Evolutionary conservation across 441 rosid genomes (phyloP).

Genomic region (Kokia cookei): DNA sequence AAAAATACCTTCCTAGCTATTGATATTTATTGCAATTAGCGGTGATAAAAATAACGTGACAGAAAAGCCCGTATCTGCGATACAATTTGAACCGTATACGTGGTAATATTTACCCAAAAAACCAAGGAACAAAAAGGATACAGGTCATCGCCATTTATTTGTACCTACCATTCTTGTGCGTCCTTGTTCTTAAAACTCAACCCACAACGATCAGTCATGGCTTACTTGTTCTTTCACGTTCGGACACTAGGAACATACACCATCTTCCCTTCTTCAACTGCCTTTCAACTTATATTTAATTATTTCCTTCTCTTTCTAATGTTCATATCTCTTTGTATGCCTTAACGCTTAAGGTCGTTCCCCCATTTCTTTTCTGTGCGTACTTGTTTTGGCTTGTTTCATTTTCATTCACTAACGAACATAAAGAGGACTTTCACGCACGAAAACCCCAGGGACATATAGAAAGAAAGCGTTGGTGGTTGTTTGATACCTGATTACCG

Average conservation of each 20-base stretch:
- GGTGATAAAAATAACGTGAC: too few species aligned
- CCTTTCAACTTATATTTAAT: not conserved
- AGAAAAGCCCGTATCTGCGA: not conserved
- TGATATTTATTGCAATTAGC: too few species aligned
- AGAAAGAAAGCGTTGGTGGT: not conserved
- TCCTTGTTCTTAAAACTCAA: not conserved
- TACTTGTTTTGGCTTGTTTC: not conserved
- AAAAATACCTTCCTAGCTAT: too few species aligned
- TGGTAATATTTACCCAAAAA: not conserved
- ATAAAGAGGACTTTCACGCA: not conserved
- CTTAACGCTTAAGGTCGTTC: not conserved
- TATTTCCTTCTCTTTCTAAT: not conserved
- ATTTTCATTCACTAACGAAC: not conserved
- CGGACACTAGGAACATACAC: too few species aligned
- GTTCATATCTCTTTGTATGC: not conserved
- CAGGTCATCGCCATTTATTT: not conserved
- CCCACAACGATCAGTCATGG: not conserved
- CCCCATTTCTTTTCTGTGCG: not conserved
- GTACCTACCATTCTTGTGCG: not conserved
- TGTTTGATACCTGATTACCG: not conserved
- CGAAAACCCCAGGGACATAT: not conserved
- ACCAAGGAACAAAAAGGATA: not conserved
- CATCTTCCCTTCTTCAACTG: not conserved
- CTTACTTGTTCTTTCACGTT: not conserved
- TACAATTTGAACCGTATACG: not conserved